phyloP scores from a whole-genome alignment of 2,329 filamentous ascomycete species.

The Exophiala viscosa region DNA sequence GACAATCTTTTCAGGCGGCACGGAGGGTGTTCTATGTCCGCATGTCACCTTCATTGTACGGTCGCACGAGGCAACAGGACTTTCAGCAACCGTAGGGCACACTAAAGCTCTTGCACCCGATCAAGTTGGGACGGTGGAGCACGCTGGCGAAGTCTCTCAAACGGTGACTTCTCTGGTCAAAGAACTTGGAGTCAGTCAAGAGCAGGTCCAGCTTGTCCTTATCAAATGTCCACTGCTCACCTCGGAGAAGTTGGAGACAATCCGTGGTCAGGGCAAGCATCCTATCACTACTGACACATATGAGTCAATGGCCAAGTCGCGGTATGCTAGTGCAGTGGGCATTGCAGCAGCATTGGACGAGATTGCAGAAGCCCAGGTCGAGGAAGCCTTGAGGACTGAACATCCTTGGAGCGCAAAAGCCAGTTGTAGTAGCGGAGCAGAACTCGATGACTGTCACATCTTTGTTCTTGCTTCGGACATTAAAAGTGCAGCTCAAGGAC shows the following conservation, averaged over 20 bases:
- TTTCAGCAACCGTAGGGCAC: constrained; percentile 30
- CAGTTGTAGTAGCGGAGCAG: constrained; percentile 34
- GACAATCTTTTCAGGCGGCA: constrained; percentile 35
- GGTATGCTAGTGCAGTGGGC: constrained; percentile 33
- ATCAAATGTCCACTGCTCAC: constrained; percentile 34
- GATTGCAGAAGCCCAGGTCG: constrained; percentile 21
- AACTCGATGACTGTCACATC: constrained; percentile 34
- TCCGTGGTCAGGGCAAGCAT: constrained; percentile 23
- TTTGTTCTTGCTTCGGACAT: constrained; percentile 31
- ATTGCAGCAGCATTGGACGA: constrained; percentile 32
- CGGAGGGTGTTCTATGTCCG: constrained; percentile 33
- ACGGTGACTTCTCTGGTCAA: constrained; percentile 26
- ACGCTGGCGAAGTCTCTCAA: constrained; percentile 27
- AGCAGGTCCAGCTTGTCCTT: constrained; percentile 30
- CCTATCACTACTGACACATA: constrained; percentile 33
- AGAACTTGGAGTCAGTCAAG: constrained; percentile 17
- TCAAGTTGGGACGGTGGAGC: constrained; percentile 32
- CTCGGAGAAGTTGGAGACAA: constrained; percentile 29
- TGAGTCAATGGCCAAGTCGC: constrained; percentile 35
- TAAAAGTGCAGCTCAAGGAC: constrained; percentile 6
- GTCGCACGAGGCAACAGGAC: constrained; percentile 21
- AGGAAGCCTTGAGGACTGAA: constrained; percentile 23
- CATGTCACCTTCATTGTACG: constrained; percentile 33
- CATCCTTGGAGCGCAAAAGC: constrained; percentile 31
- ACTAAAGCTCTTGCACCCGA: constrained; percentile 30